Conservation (phyloP, 208 protist genomes). For the Lotmaria passim region DNA sequence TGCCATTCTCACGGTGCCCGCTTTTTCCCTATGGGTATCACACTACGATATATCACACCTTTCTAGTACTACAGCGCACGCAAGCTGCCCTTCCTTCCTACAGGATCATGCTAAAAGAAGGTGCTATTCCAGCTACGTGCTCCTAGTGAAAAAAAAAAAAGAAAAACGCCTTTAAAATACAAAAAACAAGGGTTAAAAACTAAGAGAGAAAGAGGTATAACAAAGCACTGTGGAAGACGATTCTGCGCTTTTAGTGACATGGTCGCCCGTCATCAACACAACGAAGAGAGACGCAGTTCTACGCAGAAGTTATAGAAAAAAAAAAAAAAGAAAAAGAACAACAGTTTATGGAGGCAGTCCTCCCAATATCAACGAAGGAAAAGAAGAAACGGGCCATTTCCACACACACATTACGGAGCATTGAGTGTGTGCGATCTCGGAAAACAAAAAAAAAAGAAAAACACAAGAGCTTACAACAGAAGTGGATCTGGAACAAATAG, state of each 20-base stretch:
- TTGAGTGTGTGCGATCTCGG: no score
- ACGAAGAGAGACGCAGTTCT: slow-evolving; percentile 22
- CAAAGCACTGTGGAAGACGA: slow-evolving; percentile 5
- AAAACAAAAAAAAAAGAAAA: no score
- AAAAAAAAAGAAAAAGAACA: slow-evolving; percentile 2
- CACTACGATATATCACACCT: no score
- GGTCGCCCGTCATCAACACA: no score
- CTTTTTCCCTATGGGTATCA: no score
- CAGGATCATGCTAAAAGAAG: slow-evolving; percentile 2
- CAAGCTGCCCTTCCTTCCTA: background rate
- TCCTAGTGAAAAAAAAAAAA: slow-evolving; percentile 9
- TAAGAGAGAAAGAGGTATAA: background rate
- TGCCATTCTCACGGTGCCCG: background rate
- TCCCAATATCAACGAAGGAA: background rate
- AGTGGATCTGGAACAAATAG: no score
- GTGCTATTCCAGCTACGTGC: background rate
- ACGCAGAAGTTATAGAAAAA: slow-evolving; percentile 7
- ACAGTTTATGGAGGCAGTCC: no score
- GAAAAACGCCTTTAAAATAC: background rate
- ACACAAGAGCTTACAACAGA: slow-evolving; percentile 4
- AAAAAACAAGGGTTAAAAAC: background rate
- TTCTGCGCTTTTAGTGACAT: background rate
- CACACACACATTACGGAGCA: no score
- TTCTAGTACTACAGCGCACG: no score
- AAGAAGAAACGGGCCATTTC: no score